Evolutionary conservation across 192 early-diverging fungal genomes (phyloP), one percentile per base, ranked within the genome.

Genomic region (Helicostylum pulchrum): DNA sequence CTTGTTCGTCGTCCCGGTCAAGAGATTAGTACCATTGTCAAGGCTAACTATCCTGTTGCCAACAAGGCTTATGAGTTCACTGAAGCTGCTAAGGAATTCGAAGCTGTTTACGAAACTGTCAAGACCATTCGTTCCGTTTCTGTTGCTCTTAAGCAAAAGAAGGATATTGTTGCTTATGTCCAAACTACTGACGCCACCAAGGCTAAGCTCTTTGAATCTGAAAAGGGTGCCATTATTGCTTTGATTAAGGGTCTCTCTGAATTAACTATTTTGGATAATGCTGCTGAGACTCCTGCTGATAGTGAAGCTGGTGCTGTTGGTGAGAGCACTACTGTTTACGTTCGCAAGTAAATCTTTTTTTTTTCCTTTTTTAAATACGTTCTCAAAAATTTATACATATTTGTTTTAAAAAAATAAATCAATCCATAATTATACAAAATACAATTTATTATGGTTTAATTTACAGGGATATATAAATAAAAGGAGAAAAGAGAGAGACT

Each of bases 1-100:
- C 77, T 98, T 39, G 93, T 90, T 20, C 85, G 93, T 19, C 88
- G 95, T 55, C 75, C 82, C 32, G 86, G 83, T 53, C 90, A 94
- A 67, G 64, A 65, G 21, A 72, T 72, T 48, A 54, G 66, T 19
- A 75, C 92, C 12, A 98, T 99, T 59, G 87, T 90, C 80, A 80
- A 84, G 63, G 77, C 92, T 2, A 59, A 64, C 46, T 92, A 83
- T 66, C 90, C 90, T 30, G 73, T 80, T 63, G 63, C 75, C 36
- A 63, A 79, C 60, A 62, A 65, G 7, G 73, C 67, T 10, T 90
- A 87, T 53, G 78, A 88, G 43, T 80, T 90, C 70, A 53, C 63
- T 10, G 65, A 84, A 20, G 92, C 89, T 12, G 93, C 93, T 65
- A 72, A 78, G 42, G 82, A 93, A 53, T 96, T 94, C 64, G 93